Evolutionary conservation across 495 filamentous ascomycete species (phyloP).

Genomic region (Podospora comata): DNA sequence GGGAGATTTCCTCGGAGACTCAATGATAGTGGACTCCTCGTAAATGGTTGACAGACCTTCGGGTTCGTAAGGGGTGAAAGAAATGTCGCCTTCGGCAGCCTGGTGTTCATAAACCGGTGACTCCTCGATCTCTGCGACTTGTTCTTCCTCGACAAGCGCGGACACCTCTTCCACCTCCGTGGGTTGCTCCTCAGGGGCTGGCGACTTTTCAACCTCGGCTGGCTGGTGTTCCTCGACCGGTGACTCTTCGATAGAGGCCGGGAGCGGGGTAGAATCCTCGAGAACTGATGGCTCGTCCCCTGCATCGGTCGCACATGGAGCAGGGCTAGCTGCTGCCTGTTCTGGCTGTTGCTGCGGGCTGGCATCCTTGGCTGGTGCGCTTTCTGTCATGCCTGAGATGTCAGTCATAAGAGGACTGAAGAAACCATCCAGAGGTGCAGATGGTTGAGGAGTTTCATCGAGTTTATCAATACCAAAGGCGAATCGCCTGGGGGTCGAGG

Average conservation of each 20-base stretch:
- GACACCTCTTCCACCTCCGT: neutral
- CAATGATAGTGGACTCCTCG: slow-evolving; percentile 23
- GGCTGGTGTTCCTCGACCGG: neutral
- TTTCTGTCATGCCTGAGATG: slow-evolving; percentile 7
- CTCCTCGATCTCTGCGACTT: neutral
- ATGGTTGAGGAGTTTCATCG: neutral
- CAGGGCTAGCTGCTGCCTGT: slow-evolving; percentile 24
- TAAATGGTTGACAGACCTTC: slow-evolving; percentile 34
- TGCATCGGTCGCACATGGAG: slow-evolving; percentile 1
- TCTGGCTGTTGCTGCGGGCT: neutral
- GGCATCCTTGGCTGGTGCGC: slow-evolving; percentile 5
- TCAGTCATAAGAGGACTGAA: slow-evolving; percentile 4
- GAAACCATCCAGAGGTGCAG: neutral
- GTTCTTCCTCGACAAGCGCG: neutral
- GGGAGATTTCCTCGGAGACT: slow-evolving; percentile 1
- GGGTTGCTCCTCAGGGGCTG: neutral
- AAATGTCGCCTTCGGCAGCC: neutral
- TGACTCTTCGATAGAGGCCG: neutral
- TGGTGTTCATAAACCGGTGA: neutral
- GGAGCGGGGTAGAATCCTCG: neutral
- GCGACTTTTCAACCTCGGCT: neutral
- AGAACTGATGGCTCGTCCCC: neutral
- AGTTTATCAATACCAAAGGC: neutral
- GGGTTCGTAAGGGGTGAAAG: slow-evolving; percentile 22
- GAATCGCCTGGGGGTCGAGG: neutral